Base-by-base conservation (phyloP, 768 basidiomycete species). In the Imleria badia region DNA sequence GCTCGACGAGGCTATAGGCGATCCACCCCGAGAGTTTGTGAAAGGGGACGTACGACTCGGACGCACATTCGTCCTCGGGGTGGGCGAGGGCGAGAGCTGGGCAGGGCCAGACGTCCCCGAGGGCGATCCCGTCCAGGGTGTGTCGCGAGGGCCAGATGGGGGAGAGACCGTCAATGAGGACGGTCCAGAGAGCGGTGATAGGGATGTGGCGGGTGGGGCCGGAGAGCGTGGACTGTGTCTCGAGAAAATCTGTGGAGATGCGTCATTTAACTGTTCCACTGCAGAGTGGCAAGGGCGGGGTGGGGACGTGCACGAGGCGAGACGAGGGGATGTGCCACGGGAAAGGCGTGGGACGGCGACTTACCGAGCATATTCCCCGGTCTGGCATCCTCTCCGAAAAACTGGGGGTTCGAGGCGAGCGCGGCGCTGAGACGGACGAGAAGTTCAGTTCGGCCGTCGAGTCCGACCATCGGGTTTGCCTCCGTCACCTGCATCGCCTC, bases 21-120 rank as follows among this genome's bases (percentile, higher is more conserved):
- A 92, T 78, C 96, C 96, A 99, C 56, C 89, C 88, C 0, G 91
- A 93, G 45, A 99, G 79, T 70, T 99, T 98, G 75, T 98, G 96
- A 78, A 98, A 98, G 1, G 94, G 90, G 8, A 98, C 92, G 30
- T 92, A 76, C 48, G 85, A 79, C 48, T 86, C 86, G 44, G 84
- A 86, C 17, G n/a, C n/a, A n/a, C 13, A 36, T 61, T 84, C 83
- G 47, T 19, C 63, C 6, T 52, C 59, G 13, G 50, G 54, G 12
- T 42, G 52, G 43, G 63, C 64, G 57, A 83, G 73, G 55, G 54
- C 43, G 35, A 86, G 75, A 0, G 81, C 80, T 6, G 81, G 73
- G 60, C 92, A 95, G 0, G 87, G 88, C 96, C 96, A 98, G 43
- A 94, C 94, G 66, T 98, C 96, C 20, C 96, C 96, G 6, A 98